Percentiles rank a stretch among this genome's conserved stretches.
phyloP scores from a whole-genome alignment of 345 rosid genomes.

The Leavenworthia alabamica region DNA sequence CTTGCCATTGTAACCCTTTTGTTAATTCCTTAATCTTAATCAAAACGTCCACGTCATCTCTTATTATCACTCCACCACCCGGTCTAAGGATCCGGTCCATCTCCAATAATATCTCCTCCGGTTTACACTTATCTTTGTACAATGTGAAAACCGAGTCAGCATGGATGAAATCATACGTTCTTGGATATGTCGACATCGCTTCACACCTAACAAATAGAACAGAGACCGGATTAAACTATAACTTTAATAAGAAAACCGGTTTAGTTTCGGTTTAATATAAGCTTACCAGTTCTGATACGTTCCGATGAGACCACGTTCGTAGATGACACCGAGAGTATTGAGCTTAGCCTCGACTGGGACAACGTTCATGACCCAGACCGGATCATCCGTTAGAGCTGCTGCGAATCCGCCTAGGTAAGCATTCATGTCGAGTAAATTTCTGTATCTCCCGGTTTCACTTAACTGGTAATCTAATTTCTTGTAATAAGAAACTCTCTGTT shows the following conservation, averaged over 20 bases:
- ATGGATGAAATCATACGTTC: conserved; percentile 88
- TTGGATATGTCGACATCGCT: conserved; percentile 96
- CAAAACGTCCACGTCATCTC: conserved; percentile 82
- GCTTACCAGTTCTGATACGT: conserved; percentile 86
- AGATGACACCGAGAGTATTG: conserved; percentile 75
- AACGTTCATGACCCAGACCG: conserved; percentile 81
- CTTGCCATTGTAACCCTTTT: conserved; percentile 72
- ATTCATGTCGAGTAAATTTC: conserved; percentile 91
- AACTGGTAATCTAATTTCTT: conserved; percentile 59
- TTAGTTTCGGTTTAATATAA: not conserved
- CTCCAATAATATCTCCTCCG: conserved; percentile 69
- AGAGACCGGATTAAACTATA: not conserved
- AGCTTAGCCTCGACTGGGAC: conserved; percentile 57
- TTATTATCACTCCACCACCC: conserved; percentile 64
- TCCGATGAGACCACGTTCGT: conserved; percentile 85
- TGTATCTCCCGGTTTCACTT: conserved; percentile 61
- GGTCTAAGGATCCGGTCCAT: conserved; percentile 90
- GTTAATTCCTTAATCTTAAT: conserved; percentile 51
- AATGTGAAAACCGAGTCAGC: conserved; percentile 70
- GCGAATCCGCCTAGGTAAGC: conserved; percentile 79
- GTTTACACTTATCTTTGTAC: conserved; percentile 61
- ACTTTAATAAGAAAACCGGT: not conserved
- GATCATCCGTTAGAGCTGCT: conserved; percentile 64
- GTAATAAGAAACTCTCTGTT: conserved; percentile 58
- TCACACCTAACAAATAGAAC: conserved; percentile 30